These are phyloP conservation scores for Aechmea fasciata DNA, from an alignment of 176 grass and related monocot species.

Conservation along the genomic window DNA sequence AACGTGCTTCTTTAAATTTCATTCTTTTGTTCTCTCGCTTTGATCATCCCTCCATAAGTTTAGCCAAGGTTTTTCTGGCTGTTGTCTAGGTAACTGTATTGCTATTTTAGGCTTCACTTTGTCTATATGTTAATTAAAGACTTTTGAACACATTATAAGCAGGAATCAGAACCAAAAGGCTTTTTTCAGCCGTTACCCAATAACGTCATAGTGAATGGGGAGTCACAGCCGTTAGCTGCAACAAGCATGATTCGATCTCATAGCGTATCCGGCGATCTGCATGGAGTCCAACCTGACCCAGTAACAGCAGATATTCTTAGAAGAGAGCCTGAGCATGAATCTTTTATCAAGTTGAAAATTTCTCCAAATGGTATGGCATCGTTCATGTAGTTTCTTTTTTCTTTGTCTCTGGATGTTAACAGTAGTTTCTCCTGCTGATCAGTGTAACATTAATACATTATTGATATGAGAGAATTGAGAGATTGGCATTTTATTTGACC, in stretches of 20 bases:
- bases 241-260: slow-evolving; percentile 78
- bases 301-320: slow-evolving; percentile 90
- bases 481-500: too few relatives aligned
- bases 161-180: slow-evolving; percentile 51
- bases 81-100: neutral
- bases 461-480: too few relatives aligned
- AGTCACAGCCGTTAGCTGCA: slow-evolving; percentile 46
- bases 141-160: neutral
- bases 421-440: too few relatives aligned
- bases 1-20: neutral
- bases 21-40: too few relatives aligned
- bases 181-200: slow-evolving; percentile 33
- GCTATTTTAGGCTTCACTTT: neutral
- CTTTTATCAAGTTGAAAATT: slow-evolving; percentile 68
- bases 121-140: neutral
- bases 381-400: too few relatives aligned
- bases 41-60: too few relatives aligned
- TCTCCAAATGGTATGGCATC: slow-evolving; percentile 21
- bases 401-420: too few relatives aligned
- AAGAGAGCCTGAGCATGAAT: slow-evolving; percentile 81
- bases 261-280: slow-evolving; percentile 69
- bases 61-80: neutral
- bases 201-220: slow-evolving; percentile 40
- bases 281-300: slow-evolving; percentile 65
- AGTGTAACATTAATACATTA: too few relatives aligned